A percentile compares a stretch with the other conserved stretches of the same genome.
Conservation (phyloP, 495 filamentous ascomycete genomes). For the Penicillium alfredii region DNA sequence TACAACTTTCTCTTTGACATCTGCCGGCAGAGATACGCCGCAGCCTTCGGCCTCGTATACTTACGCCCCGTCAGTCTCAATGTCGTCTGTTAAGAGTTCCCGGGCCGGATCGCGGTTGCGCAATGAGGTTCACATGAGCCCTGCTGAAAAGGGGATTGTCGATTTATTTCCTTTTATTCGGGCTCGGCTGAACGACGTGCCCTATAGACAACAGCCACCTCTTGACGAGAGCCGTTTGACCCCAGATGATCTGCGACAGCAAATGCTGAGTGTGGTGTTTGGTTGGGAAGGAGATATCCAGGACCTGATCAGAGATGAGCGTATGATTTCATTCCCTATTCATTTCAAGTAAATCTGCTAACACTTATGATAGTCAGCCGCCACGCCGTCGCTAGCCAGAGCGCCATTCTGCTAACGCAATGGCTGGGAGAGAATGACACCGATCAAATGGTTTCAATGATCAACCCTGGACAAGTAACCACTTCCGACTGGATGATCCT, state of each 20-base stretch:
- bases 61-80: conserved; percentile 51
- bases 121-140: conserved; percentile 70
- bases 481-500: conserved; percentile 96
- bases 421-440: conserved; percentile 87
- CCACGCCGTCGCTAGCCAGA: conserved; percentile 65
- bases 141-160: conserved; percentile 52
- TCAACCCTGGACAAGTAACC: conserved; percentile 73
- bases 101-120: conserved; percentile 66
- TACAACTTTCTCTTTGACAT: conserved; percentile 42
- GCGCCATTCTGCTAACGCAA: conserved; percentile 73
- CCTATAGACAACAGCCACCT: conserved; percentile 61
- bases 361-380: conserved; percentile 48
- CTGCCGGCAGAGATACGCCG: conserved; percentile 33
- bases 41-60: conserved; percentile 34
- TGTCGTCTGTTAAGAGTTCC: conserved; percentile 60
- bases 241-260: conserved; percentile 75
- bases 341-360: conserved; percentile 3
- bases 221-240: conserved; percentile 61
- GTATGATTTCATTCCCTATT: conserved; percentile 35
- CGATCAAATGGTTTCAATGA: conserved; percentile 70
- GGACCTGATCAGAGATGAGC: conserved; percentile 77
- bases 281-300: conserved; percentile 88
- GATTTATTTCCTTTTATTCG: conserved; percentile 62
- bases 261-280: conserved; percentile 94
- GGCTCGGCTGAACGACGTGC: conserved; percentile 70